phyloP scores from a whole-genome alignment of 75 land plant species.

The Selaginella tamariscina region DNA sequence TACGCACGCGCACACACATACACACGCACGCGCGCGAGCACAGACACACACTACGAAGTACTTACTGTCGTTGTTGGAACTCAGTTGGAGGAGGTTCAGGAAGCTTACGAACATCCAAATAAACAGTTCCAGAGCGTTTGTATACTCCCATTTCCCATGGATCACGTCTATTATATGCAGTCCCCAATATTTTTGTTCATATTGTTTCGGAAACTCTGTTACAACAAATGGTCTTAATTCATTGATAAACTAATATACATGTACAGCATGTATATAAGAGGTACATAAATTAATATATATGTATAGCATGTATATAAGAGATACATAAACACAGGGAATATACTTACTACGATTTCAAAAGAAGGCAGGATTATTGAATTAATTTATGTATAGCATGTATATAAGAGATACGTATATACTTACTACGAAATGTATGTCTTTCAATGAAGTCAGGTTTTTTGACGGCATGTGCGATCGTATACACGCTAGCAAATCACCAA shows the following conservation, averaged over 20 bases:
- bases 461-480: too few species aligned
- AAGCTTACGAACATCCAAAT: constrained; percentile 88
- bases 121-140: constrained; percentile 73
- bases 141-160: constrained; percentile 99
- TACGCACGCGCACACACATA: too few species aligned
- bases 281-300: too few species aligned
- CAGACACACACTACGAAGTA: too few species aligned
- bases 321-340: not conserved
- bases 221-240: constrained; percentile 3
- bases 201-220: constrained; percentile 81
- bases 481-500: constrained; percentile 85
- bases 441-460: constrained; percentile 48
- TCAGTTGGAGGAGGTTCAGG: constrained; percentile 76
- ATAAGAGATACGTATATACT: constrained; percentile 10
- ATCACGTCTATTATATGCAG: constrained; percentile 74
- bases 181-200: constrained; percentile 91
- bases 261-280: too few species aligned
- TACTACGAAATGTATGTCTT: constrained; percentile 96
- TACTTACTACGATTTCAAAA: not conserved
- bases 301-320: too few species aligned
- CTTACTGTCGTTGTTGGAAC: constrained; percentile 55
- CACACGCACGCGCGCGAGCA: too few species aligned
- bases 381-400: not conserved
- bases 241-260: too few species aligned
- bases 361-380: not conserved